Evolutionary conservation across 805 yeast genomes (phyloP).

Genomic region (Candida coleopterorum): DNA sequence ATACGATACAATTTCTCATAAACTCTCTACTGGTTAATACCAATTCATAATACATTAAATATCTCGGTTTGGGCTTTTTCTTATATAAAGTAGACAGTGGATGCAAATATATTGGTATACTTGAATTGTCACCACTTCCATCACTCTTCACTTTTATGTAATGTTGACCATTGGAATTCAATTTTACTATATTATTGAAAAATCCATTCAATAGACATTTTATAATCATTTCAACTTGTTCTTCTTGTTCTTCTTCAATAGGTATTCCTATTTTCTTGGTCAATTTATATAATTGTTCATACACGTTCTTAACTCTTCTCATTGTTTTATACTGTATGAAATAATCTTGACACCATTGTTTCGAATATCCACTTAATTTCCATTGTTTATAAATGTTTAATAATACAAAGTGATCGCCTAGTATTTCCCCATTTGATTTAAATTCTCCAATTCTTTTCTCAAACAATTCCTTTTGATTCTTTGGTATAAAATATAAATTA

Average conservation of each 20-base stretch:
- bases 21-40: slow-evolving; percentile 83
- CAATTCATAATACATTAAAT: slow-evolving; percentile 75
- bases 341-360: slow-evolving; percentile 82
- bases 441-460: slow-evolving; percentile 60
- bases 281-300: slow-evolving; percentile 61
- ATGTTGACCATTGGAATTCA: slow-evolving; percentile 61
- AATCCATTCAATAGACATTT: slow-evolving; percentile 63
- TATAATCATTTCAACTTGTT: slow-evolving; percentile 30
- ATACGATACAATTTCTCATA: slow-evolving; percentile 75
- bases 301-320: slow-evolving; percentile 60
- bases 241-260: slow-evolving; percentile 15
- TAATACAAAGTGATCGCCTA: slow-evolving; percentile 78
- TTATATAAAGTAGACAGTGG: slow-evolving; percentile 75
- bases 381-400: slow-evolving; percentile 76
- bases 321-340: slow-evolving; percentile 73
- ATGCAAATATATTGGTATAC: slow-evolving; percentile 62
- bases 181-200: slow-evolving; percentile 59
- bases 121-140: not conserved
- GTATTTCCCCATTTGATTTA: slow-evolving; percentile 20
- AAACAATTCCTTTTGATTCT: slow-evolving; percentile 61
- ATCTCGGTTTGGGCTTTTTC: slow-evolving; percentile 66
- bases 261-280: slow-evolving; percentile 50
- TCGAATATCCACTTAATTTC: slow-evolving; percentile 61
- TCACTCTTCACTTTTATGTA: slow-evolving; percentile 51
- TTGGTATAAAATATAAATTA: slow-evolving; percentile 65